These are phyloP conservation scores for Halophytophthora batemanensis DNA, from an alignment of 352 stramenopile species.

Conservation along the genomic window DNA sequence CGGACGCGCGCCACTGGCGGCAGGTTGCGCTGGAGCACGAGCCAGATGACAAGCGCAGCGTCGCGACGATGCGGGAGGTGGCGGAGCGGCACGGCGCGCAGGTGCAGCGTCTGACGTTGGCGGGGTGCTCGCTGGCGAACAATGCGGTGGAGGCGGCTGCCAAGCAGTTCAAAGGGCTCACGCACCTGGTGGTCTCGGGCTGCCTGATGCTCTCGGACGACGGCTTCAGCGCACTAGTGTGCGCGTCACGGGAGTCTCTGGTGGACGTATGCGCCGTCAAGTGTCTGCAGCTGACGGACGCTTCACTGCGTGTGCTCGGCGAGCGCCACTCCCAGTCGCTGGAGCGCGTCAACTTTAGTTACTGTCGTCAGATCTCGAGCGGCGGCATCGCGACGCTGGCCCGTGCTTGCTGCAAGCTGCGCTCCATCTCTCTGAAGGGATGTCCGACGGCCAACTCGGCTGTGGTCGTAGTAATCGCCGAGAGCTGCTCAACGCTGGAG, in stretches of 20 bases:
- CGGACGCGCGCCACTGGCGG: slow-evolving; percentile 27
- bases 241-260: slow-evolving; percentile 31
- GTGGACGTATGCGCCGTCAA: slow-evolving; percentile 46
- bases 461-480: slow-evolving; percentile 30
- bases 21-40: slow-evolving; percentile 32
- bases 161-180: slow-evolving; percentile 28
- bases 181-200: slow-evolving; percentile 46
- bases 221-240: slow-evolving; percentile 37
- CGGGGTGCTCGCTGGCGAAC: slow-evolving; percentile 46
- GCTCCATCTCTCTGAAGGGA: slow-evolving; percentile 48
- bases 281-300: slow-evolving; percentile 52
- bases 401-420: slow-evolving; percentile 22
- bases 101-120: slow-evolving; percentile 35
- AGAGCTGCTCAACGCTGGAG: slow-evolving; percentile 30
- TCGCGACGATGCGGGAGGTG: slow-evolving; percentile 24
- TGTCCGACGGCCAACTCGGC: slow-evolving; percentile 50
- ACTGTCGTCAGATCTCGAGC: slow-evolving; percentile 51
- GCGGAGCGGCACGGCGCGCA: slow-evolving; percentile 36
- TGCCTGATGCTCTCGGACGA: slow-evolving; percentile 51
- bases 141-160: slow-evolving; percentile 28
- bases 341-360: slow-evolving; percentile 50
- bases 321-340: slow-evolving; percentile 32
- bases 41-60: slow-evolving; percentile 23
- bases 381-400: slow-evolving; percentile 31
- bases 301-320: slow-evolving; percentile 22